Conservation (phyloP, 2,329 filamentous ascomycete species). For the Tympanopsis confertula region DNA sequence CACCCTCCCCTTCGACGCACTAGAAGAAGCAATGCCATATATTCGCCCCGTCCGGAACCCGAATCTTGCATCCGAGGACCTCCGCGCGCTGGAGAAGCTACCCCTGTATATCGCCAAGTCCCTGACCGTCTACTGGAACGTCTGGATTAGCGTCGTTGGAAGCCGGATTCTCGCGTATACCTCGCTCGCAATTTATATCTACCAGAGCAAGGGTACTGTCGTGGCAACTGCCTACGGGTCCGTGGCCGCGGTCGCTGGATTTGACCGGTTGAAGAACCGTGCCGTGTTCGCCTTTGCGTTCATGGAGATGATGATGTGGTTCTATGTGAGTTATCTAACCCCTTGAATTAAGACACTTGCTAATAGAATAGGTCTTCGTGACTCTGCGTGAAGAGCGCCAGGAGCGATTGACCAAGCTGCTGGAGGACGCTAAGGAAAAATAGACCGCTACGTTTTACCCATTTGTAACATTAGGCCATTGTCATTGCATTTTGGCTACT, state of each 20-base stretch:
- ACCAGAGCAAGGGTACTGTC: not conserved
- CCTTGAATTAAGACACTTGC: not conserved
- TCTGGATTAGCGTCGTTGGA: not conserved
- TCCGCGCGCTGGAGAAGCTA: not conserved
- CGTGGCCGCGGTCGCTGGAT: not conserved
- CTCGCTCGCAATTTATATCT: not conserved
- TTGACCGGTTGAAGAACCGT: slow-evolving; percentile 1
- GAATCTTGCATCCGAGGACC: not conserved
- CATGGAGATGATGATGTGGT: slow-evolving; percentile 1
- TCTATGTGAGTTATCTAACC: not conserved
- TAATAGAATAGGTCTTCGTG: not conserved
- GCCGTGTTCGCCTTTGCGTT: not conserved
- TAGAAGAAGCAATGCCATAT: too few relatives aligned
- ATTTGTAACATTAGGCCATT: not conserved
- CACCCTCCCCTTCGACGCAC: not conserved
- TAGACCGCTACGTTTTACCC: not conserved
- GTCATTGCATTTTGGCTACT: not conserved
- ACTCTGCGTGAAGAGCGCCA: not conserved
- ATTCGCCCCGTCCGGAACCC: not conserved
- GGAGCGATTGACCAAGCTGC: not conserved
- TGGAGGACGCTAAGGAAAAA: not conserved
- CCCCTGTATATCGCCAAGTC: not conserved
- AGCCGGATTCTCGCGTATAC: not conserved
- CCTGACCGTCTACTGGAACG: not conserved
- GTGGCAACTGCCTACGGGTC: not conserved